Evolutionary conservation across 2,329 filamentous ascomycete genomes (phyloP).

Genomic region (Aspergillus puulaauensis): DNA sequence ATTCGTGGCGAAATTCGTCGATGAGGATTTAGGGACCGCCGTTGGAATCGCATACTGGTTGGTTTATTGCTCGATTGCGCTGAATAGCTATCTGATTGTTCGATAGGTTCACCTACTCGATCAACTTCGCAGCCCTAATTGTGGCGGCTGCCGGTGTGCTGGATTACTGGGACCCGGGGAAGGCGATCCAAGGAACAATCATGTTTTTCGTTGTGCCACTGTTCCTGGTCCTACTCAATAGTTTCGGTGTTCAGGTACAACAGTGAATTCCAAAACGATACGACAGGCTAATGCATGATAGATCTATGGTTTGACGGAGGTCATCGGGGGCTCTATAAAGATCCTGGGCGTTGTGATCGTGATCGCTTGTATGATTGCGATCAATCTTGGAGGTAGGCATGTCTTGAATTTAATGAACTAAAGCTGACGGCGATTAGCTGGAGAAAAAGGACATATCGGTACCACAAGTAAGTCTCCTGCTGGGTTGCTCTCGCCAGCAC

Average conservation of each 20-base stretch:
- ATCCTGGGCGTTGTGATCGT: slow-evolving; percentile 18
- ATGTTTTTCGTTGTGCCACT: slow-evolving; percentile 23
- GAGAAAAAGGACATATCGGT: slow-evolving; percentile 11
- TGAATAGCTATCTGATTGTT: neutral
- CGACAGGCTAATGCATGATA: neutral
- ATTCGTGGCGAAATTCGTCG: slow-evolving; percentile 38
- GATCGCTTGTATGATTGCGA: slow-evolving; percentile 19
- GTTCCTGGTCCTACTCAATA: slow-evolving; percentile 20
- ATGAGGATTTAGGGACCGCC: slow-evolving; percentile 36
- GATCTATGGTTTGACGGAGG: slow-evolving; percentile 24
- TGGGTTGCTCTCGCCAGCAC: neutral
- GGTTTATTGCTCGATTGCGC: neutral
- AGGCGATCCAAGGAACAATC: slow-evolving; percentile 21
- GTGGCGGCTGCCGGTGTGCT: slow-evolving; percentile 25
- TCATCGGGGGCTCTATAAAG: slow-evolving; percentile 23
- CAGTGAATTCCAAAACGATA: neutral
- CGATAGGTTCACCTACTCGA: slow-evolving; percentile 29
- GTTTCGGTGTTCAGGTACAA: slow-evolving; percentile 20
- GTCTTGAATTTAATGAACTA: neutral
- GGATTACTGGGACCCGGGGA: slow-evolving; percentile 25
- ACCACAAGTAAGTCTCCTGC: slow-evolving; percentile 9
- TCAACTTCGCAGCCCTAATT: slow-evolving; percentile 30
- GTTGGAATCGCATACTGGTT: slow-evolving; percentile 39
- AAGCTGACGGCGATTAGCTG: slow-evolving; percentile 3
- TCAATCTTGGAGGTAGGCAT: slow-evolving; percentile 22